Conservation (phyloP, 169 alveolate species). For the Cryptosporidium tyzzeri region DNA sequence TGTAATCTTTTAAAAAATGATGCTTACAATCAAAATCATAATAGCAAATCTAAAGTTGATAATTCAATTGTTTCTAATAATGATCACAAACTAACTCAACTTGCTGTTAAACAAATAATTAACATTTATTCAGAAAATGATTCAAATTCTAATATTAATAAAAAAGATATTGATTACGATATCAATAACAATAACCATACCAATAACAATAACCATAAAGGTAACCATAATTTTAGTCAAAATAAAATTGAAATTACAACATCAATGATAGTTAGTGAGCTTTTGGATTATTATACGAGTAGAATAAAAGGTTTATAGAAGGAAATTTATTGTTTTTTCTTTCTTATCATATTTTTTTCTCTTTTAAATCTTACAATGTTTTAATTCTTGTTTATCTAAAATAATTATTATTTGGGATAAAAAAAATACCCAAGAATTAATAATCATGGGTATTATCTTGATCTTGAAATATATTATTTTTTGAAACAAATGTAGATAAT, state of each 20-base stretch:
- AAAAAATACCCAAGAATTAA: too few species aligned
- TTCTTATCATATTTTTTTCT: too few species aligned
- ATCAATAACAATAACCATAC: not conserved
- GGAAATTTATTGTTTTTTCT: too few species aligned
- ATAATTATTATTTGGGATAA: too few species aligned
- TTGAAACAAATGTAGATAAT: not conserved
- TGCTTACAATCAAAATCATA: not conserved
- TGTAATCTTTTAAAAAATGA: constrained; percentile 1
- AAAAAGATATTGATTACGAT: too few species aligned
- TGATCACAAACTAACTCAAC: constrained; percentile 9
- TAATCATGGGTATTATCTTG: not conserved
- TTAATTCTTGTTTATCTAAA: constrained; percentile 1
- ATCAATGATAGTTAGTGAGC: constrained; percentile 33
- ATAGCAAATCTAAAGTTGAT: not conserved
- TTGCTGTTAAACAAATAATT: constrained; percentile 33
- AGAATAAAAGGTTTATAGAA: constrained; percentile 8
- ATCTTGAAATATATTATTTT: not conserved
- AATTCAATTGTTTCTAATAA: not conserved
- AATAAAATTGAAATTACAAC: constrained; percentile 9
- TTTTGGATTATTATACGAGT: constrained; percentile 29
- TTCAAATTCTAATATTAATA: not conserved
- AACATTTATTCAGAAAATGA: constrained; percentile 1
- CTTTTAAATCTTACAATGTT: not conserved
- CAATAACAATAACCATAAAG: not conserved
- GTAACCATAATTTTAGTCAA: too few species aligned